A percentile compares a stretch with the other conserved stretches of the same genome.
Evolutionary conservation across 257 asterid species (phyloP).

Genomic region (Eucommia ulmoides): DNA sequence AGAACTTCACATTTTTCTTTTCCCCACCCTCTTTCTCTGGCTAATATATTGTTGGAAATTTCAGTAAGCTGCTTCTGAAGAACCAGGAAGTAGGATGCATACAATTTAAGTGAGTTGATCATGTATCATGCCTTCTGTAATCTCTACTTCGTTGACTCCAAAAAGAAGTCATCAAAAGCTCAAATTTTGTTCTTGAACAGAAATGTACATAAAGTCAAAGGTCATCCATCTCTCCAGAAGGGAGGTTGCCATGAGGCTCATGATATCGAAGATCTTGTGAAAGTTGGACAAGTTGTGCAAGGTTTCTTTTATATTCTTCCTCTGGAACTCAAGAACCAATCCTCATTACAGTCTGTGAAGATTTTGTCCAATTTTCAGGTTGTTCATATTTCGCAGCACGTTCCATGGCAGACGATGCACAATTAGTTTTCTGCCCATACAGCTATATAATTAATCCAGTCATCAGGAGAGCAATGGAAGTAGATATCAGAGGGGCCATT

Average conservation of each 20-base stretch:
- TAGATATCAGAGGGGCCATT: slow-evolving; percentile 53
- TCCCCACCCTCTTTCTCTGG: slow-evolving; percentile 19
- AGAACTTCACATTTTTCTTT: too few relatives aligned
- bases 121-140: too few relatives aligned
- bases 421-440: slow-evolving; percentile 88
- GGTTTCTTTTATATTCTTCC: slow-evolving; percentile 53
- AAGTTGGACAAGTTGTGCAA: slow-evolving; percentile 77
- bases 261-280: slow-evolving; percentile 97
- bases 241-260: slow-evolving; percentile 97
- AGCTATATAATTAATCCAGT: slow-evolving; percentile 75
- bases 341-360: too few relatives aligned
- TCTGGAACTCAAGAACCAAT: too few relatives aligned
- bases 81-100: slow-evolving; percentile 48
- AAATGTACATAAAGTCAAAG: slow-evolving; percentile 67
- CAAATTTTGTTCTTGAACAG: slow-evolving; percentile 26
- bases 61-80: slow-evolving; percentile 77
- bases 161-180: slow-evolving; percentile 10
- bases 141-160: too few relatives aligned
- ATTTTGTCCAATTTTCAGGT: slow-evolving; percentile 42
- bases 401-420: slow-evolving; percentile 75
- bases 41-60: slow-evolving; percentile 26
- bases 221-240: slow-evolving; percentile 82
- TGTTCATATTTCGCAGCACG: slow-evolving; percentile 92
- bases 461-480: slow-evolving; percentile 85
- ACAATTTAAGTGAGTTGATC: slow-evolving; percentile 59